Base-by-base conservation (phyloP, 768 basidiomycete species). In the Leccinum uliginosum region DNA sequence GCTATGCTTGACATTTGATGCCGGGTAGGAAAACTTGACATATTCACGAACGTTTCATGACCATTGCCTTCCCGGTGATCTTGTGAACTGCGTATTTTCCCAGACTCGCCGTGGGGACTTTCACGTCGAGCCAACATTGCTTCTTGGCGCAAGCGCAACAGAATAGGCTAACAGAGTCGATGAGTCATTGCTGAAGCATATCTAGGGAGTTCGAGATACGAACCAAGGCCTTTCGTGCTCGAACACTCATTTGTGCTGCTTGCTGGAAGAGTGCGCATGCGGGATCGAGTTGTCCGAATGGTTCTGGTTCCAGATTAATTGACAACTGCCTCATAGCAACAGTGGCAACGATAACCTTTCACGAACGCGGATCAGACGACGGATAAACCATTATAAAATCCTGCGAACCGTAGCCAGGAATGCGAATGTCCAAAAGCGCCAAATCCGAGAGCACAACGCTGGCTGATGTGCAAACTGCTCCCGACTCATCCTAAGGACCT, bases 351-450 rank as follows among this genome's bases (percentile, higher is more conserved):
- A 82, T 73, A 14, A 84, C 71, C 83, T 83, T 44, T 45, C 27
- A 34, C 43, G 23, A 50, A 55, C 14, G 17, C 9, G 11, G 47
- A 27, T 60, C 40, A 35, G 38, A 19, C 26, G 47, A 21, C 12
- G 9, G 21, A 44, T 12, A 27, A 14, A 19, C 17, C 23, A 29
- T 6, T 54, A 56, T 12, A 40, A 14, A n/a, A 48, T 19, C 57
- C 45, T 12, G 61, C 78, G 67, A 65, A 83, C 82, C 38, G 81
- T 76, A 15, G 85, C 78, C 12, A 78, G 75, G 64, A 85, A 85
- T 1, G 79, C 74, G 48, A 78, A 70, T 2, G 82, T 76, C 85
- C 85, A 86, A 54, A 83, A 78, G 52, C 76, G 74, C 82, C 82
- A 85, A 26, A 86, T 69, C 15, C 84, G 76, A 38, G 77, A 68